phyloP scores from a whole-genome alignment of 2,329 filamentous ascomycete species.

The Neofusicoccum umdonicola region DNA sequence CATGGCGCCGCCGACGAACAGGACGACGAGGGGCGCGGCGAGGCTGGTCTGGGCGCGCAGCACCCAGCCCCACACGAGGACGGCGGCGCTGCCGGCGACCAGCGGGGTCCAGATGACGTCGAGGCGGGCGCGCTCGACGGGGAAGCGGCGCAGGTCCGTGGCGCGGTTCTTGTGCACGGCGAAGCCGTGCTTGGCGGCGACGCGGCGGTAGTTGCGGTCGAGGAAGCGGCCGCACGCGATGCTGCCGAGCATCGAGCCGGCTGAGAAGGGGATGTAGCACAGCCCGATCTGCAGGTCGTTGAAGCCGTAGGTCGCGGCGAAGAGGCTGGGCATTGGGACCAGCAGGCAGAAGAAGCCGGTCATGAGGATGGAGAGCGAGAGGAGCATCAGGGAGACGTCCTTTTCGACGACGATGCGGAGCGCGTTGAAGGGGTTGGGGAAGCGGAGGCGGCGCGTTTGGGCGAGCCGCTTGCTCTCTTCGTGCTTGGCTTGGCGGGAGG shows the following conservation, averaged over 20 bases:
- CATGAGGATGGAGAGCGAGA: slow-evolving; percentile 23
- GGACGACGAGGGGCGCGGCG: slow-evolving; percentile 44
- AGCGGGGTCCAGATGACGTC: slow-evolving; percentile 41
- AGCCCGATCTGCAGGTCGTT: slow-evolving; percentile 44
- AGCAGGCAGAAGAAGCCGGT: slow-evolving; percentile 37
- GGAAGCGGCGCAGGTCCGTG: slow-evolving; percentile 52
- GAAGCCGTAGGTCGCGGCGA: slow-evolving; percentile 44
- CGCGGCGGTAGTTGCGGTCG: slow-evolving; percentile 71
- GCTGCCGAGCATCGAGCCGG: slow-evolving; percentile 33
- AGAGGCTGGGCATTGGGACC: slow-evolving; percentile 43
- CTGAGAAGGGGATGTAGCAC: slow-evolving; percentile 35
- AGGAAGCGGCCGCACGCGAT: slow-evolving; percentile 55
- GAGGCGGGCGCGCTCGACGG: slow-evolving; percentile 48
- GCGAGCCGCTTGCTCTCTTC: slow-evolving; percentile 22
- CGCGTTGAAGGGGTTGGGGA: slow-evolving; percentile 43
- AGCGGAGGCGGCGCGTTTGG: slow-evolving; percentile 29
- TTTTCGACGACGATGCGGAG: slow-evolving; percentile 38
- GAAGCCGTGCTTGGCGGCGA: slow-evolving; percentile 59
- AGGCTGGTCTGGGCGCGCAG: slow-evolving; percentile 36
- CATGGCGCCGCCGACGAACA: slow-evolving; percentile 54
- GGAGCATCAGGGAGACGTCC: slow-evolving; percentile 34
- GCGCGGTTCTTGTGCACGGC: slow-evolving; percentile 59
- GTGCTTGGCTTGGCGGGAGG: slow-evolving; percentile 19
- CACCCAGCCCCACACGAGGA: slow-evolving; percentile 45
- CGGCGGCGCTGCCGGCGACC: slow-evolving; percentile 29